Conservation (phyloP, 2,329 filamentous ascomycete genomes). For the Hysterium pulicare region DNA sequence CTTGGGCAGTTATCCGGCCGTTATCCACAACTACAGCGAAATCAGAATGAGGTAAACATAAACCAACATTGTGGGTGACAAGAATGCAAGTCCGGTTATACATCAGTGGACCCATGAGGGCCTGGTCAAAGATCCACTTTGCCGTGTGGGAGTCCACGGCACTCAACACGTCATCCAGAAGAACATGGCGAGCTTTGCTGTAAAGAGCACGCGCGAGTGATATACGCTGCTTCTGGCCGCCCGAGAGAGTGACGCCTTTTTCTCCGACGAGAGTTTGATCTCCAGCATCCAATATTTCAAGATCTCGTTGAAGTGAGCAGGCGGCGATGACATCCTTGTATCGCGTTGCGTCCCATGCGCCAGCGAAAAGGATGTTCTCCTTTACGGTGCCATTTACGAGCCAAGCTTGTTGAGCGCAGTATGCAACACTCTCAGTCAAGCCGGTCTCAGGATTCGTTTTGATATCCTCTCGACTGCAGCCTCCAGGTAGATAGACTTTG, state of each 20-base stretch:
- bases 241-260: constrained; percentile 94
- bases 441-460: constrained; percentile 77
- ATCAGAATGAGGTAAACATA: constrained; percentile 77
- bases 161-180: constrained; percentile 92
- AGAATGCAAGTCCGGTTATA: constrained; percentile 83
- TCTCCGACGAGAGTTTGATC: constrained; percentile 94
- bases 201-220: constrained; percentile 97
- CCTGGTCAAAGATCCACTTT: constrained; percentile 96
- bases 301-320: constrained; percentile 85
- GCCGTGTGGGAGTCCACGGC: constrained; percentile 97
- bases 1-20: constrained; percentile 72
- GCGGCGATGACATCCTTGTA: constrained; percentile 87
- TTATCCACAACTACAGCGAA: constrained; percentile 86
- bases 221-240: constrained; percentile 96
- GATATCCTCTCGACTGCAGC: constrained; percentile 80
- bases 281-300: constrained; percentile 87
- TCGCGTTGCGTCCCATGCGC: constrained; percentile 72
- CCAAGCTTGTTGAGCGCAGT: constrained; percentile 96
- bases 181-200: constrained; percentile 83
- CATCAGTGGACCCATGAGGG: constrained; percentile 88
- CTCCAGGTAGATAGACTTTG: constrained; percentile 79
- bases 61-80: constrained; percentile 90
- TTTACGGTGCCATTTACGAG: constrained; percentile 93
- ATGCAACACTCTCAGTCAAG: constrained; percentile 87
- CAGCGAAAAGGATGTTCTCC: constrained; percentile 91